These are phyloP conservation scores for Isabelozyma heimii DNA, from an alignment of 805 yeast genomes.

Conservation along the genomic window DNA sequence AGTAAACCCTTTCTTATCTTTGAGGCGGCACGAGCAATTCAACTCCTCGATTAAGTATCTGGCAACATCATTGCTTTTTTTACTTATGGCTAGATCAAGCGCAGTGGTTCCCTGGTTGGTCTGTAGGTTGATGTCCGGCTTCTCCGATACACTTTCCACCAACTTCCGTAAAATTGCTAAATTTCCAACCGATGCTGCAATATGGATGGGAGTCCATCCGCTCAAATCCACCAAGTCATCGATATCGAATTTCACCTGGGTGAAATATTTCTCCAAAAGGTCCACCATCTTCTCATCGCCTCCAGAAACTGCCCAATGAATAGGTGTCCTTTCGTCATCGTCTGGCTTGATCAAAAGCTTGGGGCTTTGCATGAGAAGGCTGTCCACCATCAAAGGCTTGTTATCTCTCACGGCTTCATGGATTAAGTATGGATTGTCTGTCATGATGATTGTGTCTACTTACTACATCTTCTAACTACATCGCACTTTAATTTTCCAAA, in stretches of 20 bases:
- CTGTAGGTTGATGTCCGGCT: conserved; percentile 58
- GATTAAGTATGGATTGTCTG: conserved; percentile 19
- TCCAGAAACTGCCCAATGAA: conserved; percentile 86
- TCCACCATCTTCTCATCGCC: conserved; percentile 53
- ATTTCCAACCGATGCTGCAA: conserved; percentile 76
- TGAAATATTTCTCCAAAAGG: conserved; percentile 20
- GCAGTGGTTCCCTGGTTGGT: conserved; percentile 73
- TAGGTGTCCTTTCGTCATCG: conserved; percentile 72
- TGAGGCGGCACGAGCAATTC: conserved; percentile 60
- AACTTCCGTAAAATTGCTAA: conserved; percentile 48
- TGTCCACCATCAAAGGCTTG: conserved; percentile 49
- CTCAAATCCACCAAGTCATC: conserved; percentile 69
- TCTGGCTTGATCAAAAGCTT: conserved; percentile 50
- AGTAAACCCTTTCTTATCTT: conserved; percentile 63
- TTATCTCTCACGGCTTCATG: conserved; percentile 71
- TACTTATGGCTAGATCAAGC: conserved; percentile 74
- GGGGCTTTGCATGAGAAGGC: conserved; percentile 50
- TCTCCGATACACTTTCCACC: conserved; percentile 42
- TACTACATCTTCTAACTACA: background rate
- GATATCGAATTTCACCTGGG: conserved; percentile 24
- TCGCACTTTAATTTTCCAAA: background rate
- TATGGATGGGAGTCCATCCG: conserved; percentile 89
- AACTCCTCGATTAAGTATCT: conserved; percentile 49
- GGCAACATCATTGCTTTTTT: conserved; percentile 56
- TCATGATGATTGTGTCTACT: background rate